Conservation (phyloP, 1,284 basidiomycete genomes). For the Acaromyces ingoldii region DNA sequence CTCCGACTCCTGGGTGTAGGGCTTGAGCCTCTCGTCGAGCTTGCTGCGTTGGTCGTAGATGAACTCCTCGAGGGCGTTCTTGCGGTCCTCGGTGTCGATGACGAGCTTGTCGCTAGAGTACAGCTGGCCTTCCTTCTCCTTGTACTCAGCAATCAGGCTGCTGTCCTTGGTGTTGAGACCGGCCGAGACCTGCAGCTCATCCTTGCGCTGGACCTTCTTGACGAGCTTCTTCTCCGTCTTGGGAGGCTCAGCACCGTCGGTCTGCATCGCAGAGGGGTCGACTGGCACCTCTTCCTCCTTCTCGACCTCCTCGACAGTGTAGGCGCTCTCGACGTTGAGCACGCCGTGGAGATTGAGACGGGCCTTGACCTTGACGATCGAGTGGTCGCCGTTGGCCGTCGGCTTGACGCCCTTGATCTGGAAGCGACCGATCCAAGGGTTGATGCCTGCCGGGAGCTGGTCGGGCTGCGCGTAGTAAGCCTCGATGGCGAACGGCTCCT, state of each 20-base stretch:
- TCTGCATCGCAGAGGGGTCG: slow-evolving; percentile 39
- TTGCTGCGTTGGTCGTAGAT: slow-evolving; percentile 50
- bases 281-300: slow-evolving; percentile 50
- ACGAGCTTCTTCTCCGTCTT: slow-evolving; percentile 50
- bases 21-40: slow-evolving; percentile 46
- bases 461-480: slow-evolving; percentile 43
- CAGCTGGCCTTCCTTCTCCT: slow-evolving; percentile 47
- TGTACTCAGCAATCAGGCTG: slow-evolving; percentile 33
- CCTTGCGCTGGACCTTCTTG: slow-evolving; percentile 51
- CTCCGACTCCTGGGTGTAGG: slow-evolving; percentile 43
- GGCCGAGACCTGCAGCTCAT: slow-evolving; percentile 40
- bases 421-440: slow-evolving; percentile 48
- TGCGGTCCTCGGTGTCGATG: slow-evolving; percentile 50
- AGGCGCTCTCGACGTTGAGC: slow-evolving; percentile 49
- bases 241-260: slow-evolving; percentile 33
- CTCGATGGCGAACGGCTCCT: slow-evolving; percentile 48
- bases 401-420: slow-evolving; percentile 48
- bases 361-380: slow-evolving; percentile 51
- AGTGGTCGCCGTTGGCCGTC: slow-evolving; percentile 48
- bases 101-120: slow-evolving; percentile 51
- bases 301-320: slow-evolving; percentile 50
- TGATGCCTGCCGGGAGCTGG: slow-evolving; percentile 40
- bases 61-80: slow-evolving; percentile 51
- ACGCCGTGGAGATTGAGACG: slow-evolving; percentile 50
- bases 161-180: slow-evolving; percentile 37